Percentiles rank a stretch among this genome's conserved stretches.
These are phyloP conservation scores for Cystobasidium slooffiae DNA, from an alignment of 1,284 basidiomycete genomes.

Conservation along the genomic window DNA sequence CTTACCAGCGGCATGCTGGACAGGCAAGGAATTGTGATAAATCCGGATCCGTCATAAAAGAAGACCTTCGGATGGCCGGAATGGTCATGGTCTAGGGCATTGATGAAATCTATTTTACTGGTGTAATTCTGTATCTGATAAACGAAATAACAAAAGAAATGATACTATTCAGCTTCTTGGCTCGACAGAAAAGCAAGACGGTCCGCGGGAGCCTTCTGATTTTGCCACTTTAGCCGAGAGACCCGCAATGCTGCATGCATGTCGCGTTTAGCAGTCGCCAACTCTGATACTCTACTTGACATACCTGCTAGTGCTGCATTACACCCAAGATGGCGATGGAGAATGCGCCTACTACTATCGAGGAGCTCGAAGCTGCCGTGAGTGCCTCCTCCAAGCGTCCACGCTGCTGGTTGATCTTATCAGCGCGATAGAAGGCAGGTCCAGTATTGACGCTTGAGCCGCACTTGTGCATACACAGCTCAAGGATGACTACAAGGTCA, in stretches of 20 bases:
- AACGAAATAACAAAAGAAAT: too few relatives aligned
- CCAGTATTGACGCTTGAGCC: not conserved
- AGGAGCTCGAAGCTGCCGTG: constrained; percentile 62
- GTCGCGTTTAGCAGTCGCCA: constrained; percentile 7
- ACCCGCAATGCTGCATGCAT: too few relatives aligned
- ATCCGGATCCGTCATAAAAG: not conserved
- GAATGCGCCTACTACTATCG: constrained; percentile 64
- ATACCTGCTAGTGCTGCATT: not conserved
- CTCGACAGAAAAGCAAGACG: too few relatives aligned
- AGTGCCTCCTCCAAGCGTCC: not conserved
- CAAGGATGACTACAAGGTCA: constrained; percentile 76
- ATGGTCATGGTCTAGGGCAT: too few relatives aligned
- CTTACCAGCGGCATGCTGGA: not conserved
- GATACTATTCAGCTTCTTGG: too few relatives aligned
- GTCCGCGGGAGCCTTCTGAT: too few relatives aligned
- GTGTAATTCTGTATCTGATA: too few relatives aligned
- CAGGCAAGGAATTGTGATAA: not conserved
- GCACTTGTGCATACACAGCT: constrained; percentile 56
- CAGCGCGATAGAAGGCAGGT: not conserved
- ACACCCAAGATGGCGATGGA: constrained; percentile 56
- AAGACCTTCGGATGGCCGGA: too few relatives aligned
- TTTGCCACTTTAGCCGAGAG: too few relatives aligned
- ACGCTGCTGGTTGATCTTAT: constrained; percentile 52
- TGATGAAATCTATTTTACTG: too few relatives aligned
- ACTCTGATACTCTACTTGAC: not conserved